Evolutionary conservation across 23 red algal genomes (phyloP), one percentile per base, ranked within the genome.

Genomic region (Gracilariopsis chorda): DNA sequence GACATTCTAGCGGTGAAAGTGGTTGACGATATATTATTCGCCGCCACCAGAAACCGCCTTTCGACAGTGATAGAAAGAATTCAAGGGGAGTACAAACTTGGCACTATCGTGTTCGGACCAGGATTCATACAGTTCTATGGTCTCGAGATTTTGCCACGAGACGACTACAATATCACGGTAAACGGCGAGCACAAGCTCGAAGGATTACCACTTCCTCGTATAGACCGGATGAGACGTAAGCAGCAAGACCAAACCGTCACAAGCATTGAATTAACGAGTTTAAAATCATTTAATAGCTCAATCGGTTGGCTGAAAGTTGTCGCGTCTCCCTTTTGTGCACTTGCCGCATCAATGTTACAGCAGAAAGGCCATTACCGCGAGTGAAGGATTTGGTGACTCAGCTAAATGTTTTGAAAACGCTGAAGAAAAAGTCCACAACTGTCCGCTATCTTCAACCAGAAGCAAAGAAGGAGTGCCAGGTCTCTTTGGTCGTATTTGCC

Each of bases 11-110:
- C 83, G 0, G 63, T 87, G 20, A 87, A 87, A 39, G 46, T 87
- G 10, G 83, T 87, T 1, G 83, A 87, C 23, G 83, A 87, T 55
- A 47, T 87, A 39, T 44, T 73, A 25, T 87, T 87, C 60, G 6
- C 49, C 2, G 78, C 7, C 7, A 25, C 9, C 20, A 4, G 48
- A 4, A 35, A 9, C 6, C 27, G 2, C 6, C 2, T 60, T 23
- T 21, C 56, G 17, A 32, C 11, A 4, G 3, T 61, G 21, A 82
- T 82, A 7, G 9, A 33, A 7, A 3, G 33, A n/a, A 61, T 82
- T 7, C 16, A 82, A 36, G 9, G 30, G 4, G 2, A 7, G 16
- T 82, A 37, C 44, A 27, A 59, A 12, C 78, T 82, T 4, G 78
- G 48, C 11, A 82, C 78, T 11, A 52, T 82, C 29, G 25, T 82